Base-by-base conservation (phyloP, 2,329 filamentous ascomycete species). In the Massarina eburnea region DNA sequence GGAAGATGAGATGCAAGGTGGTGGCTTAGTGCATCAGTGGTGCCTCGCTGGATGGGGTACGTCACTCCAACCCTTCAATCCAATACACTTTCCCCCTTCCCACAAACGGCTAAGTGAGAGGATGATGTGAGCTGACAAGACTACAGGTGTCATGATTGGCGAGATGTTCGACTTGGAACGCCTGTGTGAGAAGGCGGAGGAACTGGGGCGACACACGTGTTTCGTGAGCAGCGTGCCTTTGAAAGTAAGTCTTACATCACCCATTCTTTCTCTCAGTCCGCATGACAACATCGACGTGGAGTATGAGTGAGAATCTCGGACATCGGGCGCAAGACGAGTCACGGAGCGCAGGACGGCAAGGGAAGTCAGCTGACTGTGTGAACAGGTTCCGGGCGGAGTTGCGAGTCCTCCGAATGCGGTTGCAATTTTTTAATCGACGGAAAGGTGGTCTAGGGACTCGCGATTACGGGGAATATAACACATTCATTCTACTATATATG, bases 151-250 rank as follows among this genome's bases (percentile, higher is more conserved):
- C 1, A 69, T 67, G 60, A 67, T 72, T 41, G 68, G 69, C 14
- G 68, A 72, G 51, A 66, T 72, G 68, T 70, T 64, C 49, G 70
- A 72, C 53, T 64, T 86, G 17, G 76, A 80, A 46, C 71, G 63
- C 9, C 63, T 85, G 36, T 74, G 78, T 3, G 72, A 68, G 27
- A 73, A 78, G 39, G 81, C 80, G 54, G 81, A 78, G 52, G 71
- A 73, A 57, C 66, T 76, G 59, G 70, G 73, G 26, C 67, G 77
- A 20, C 83, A 77, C 59, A 80, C 73, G 2, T 86, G 85, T 57
- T 77, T 86, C 65, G 71, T 86, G 5, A 81, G 77, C 0, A 84
- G 81, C 52, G 74, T 74, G 27, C 82, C 83, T 1, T 62, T 83
- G 48, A 84, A 85, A 53, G 66, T 68, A 46, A 46, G 56, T 24